phyloP scores from a whole-genome alignment of 73 alveolate genomes.

The Paramecium sexaurelia region DNA sequence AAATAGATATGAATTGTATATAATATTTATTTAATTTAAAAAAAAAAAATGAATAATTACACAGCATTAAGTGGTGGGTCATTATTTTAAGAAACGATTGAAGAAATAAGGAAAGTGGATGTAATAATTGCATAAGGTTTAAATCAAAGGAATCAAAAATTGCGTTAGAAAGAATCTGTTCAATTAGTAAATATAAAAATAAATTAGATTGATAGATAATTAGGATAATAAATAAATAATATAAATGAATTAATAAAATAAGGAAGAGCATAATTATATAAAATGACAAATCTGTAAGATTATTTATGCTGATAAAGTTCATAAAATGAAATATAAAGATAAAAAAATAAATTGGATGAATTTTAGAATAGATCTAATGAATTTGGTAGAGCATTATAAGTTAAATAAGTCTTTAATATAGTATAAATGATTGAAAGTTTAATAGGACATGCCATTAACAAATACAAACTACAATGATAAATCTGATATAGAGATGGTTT shows the following conservation, averaged over 20 bases:
- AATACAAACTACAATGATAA: background rate
- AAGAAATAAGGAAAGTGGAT: background rate
- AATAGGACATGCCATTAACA: background rate
- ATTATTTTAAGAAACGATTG: background rate
- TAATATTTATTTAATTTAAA: too few species aligned
- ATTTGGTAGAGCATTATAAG: background rate
- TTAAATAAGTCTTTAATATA: background rate
- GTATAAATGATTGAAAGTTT: background rate
- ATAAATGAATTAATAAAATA: background rate
- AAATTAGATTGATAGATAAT: background rate
- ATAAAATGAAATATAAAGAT: background rate
- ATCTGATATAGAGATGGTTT: slow-evolving; percentile 8
- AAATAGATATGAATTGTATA: too few species aligned
- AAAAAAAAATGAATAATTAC: background rate
- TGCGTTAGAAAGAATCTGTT: background rate
- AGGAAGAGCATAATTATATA: background rate
- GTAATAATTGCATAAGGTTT: background rate
- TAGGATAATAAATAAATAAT: background rate
- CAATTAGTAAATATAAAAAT: background rate
- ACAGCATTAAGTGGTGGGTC: background rate
- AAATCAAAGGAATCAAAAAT: background rate
- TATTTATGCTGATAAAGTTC: background rate
- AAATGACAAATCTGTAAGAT: background rate
- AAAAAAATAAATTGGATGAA: background rate
- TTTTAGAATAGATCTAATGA: slow-evolving; percentile 1